A percentile compares a stretch with the other conserved stretches of the same genome.
These are phyloP conservation scores for Penicillium sp. DNA, from an alignment of 2,329 filamentous ascomycete genomes.

Conservation along the genomic window DNA sequence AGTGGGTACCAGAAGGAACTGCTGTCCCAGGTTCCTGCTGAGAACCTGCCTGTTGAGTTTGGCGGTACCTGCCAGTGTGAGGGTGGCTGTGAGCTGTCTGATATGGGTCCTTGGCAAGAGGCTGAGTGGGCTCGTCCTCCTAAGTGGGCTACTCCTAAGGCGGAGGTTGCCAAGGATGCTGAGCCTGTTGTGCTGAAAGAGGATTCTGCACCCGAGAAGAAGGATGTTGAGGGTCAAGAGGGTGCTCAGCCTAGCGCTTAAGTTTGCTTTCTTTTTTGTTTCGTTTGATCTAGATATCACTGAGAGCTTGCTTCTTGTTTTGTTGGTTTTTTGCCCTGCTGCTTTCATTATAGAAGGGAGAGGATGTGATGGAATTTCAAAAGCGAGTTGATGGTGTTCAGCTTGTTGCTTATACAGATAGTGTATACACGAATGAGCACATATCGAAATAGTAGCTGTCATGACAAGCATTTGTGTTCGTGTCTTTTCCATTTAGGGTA, in stretches of 20 bases:
- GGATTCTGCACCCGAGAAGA: slow-evolving; percentile 28
- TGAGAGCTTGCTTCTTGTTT: slow-evolving; percentile 15
- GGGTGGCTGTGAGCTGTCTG: slow-evolving; percentile 80
- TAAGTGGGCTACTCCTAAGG: slow-evolving; percentile 41
- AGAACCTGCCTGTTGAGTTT: slow-evolving; percentile 84
- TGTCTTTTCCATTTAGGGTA: too few species aligned
- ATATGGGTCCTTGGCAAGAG: slow-evolving; percentile 78
- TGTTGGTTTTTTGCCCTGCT: slow-evolving; percentile 15
- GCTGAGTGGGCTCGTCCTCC: slow-evolving; percentile 44
- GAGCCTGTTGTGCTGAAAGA: slow-evolving; percentile 24
- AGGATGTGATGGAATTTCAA: slow-evolving; percentile 15
- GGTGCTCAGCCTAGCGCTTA: slow-evolving; percentile 31
- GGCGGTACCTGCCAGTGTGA: slow-evolving; percentile 78
- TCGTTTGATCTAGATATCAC: slow-evolving; percentile 23
- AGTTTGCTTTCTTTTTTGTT: slow-evolving; percentile 13
- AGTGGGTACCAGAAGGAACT: slow-evolving; percentile 77
- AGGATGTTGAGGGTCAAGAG: slow-evolving; percentile 27
- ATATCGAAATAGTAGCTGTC: slow-evolving; percentile 13
- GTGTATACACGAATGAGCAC: slow-evolving; percentile 19
- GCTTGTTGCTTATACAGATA: slow-evolving; percentile 11
- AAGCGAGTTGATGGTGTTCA: slow-evolving; percentile 22
- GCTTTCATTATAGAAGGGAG: slow-evolving; percentile 18
- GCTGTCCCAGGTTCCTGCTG: slow-evolving; percentile 74
- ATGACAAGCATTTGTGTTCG: slow-evolving; percentile 5
- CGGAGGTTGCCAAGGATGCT: slow-evolving; percentile 19